phyloP scores from a whole-genome alignment of 1,284 basidiomycete genomes.

The Heterobasidion occidentale region DNA sequence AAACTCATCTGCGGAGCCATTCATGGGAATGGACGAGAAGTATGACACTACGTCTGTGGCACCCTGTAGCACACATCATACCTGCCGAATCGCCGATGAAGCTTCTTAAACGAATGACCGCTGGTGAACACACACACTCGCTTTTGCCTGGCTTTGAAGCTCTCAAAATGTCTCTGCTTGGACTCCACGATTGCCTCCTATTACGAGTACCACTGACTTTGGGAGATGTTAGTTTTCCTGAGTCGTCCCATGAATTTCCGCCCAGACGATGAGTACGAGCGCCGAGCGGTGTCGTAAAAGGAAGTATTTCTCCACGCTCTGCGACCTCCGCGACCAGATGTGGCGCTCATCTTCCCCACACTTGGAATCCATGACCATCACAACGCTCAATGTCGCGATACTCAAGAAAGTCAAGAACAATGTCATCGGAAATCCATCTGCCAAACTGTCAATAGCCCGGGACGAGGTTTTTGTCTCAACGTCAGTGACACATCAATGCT shows the following conservation, averaged over 20 bases:
- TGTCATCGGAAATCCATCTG: constrained; percentile 68
- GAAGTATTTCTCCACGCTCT: background rate
- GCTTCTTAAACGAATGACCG: no score
- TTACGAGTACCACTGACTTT: background rate
- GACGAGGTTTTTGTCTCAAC: constrained; percentile 45
- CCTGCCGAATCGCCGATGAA: no score
- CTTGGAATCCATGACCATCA: constrained; percentile 12
- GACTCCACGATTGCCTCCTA: no score
- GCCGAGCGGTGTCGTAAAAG: background rate
- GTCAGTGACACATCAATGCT: constrained; percentile 29
- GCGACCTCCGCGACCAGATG: background rate
- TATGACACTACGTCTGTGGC: background rate
- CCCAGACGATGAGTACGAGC: background rate
- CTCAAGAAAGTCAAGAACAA: constrained; percentile 65
- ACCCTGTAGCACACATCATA: background rate
- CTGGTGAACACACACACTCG: no score
- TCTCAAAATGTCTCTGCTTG: no score
- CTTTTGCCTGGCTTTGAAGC: no score
- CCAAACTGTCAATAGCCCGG: constrained; percentile 47
- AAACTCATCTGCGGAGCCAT: no score
- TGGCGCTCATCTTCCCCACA: background rate
- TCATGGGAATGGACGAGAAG: background rate
- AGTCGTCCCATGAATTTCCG: background rate
- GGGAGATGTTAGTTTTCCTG: background rate
- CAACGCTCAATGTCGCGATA: constrained; percentile 26